Evolutionary conservation across 106 monocot species (phyloP).

Genomic region (Allium cepa): DNA sequence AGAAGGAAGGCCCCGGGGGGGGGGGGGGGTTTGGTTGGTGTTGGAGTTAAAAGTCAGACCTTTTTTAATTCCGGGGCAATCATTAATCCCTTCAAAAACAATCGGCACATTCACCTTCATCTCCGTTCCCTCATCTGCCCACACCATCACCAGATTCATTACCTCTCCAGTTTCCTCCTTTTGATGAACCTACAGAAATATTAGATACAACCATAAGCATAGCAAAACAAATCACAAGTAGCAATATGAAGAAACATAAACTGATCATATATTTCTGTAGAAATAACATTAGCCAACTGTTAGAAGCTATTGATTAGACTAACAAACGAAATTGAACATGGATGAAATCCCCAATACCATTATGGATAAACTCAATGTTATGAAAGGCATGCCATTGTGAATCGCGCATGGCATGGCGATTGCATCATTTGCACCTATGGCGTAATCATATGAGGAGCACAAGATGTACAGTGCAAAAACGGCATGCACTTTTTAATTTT

Average conservation of each 20-base stretch:
- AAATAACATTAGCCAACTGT: too few species aligned
- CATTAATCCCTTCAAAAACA: conserved; percentile 62
- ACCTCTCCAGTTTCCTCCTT: conserved; percentile 60
- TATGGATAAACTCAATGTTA: too few species aligned
- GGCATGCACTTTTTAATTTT: too few species aligned
- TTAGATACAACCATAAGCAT: background rate
- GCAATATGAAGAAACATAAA: background rate
- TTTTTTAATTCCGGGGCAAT: conserved; percentile 74
- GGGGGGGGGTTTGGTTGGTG: too few species aligned
- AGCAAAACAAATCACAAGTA: background rate
- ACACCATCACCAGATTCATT: conserved; percentile 70
- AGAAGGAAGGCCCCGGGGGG: too few species aligned
- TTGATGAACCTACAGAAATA: conserved; percentile 49
- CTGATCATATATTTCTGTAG: too few species aligned
- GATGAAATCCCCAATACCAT: too few species aligned
- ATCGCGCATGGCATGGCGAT: too few species aligned
- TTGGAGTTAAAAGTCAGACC: conserved; percentile 19
- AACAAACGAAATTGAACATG: background rate
- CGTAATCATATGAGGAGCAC: too few species aligned
- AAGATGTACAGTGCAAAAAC: too few species aligned
- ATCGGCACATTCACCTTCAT: conserved; percentile 71
- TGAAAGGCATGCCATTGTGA: too few species aligned
- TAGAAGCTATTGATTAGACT: background rate
- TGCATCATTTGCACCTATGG: too few species aligned
- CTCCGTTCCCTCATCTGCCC: conserved; percentile 57